Conservation (phyloP, 2,329 filamentous ascomycete species). For the Plenodomus biglobosus region DNA sequence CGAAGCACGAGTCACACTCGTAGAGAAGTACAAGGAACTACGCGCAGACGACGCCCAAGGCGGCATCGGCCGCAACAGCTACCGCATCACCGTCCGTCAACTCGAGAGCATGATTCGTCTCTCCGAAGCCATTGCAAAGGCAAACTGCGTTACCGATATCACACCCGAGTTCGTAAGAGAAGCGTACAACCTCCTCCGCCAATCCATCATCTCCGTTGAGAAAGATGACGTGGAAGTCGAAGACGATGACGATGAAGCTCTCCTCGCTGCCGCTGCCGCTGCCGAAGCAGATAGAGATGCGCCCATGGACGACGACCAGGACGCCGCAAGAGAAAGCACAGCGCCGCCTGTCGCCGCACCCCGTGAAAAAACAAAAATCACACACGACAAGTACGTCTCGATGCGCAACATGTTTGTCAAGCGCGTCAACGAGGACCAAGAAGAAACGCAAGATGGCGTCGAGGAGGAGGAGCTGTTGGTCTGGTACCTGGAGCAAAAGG, state of each 20-base stretch:
- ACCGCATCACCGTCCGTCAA: slow-evolving; percentile 95
- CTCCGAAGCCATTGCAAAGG: slow-evolving; percentile 96
- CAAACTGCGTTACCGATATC: slow-evolving; percentile 92
- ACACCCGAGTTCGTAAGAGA: slow-evolving; percentile 83
- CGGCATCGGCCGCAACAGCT: slow-evolving; percentile 90
- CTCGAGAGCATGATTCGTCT: slow-evolving; percentile 94
- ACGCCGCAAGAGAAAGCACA: slow-evolving; percentile 36
- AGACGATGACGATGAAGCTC: slow-evolving; percentile 69
- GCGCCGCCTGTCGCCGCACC: slow-evolving; percentile 42
- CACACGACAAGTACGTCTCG: slow-evolving; percentile 89
- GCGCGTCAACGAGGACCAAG: slow-evolving; percentile 81
- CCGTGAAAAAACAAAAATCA: slow-evolving; percentile 78
- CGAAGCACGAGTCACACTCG: slow-evolving; percentile 80
- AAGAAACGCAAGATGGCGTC: slow-evolving; percentile 74
- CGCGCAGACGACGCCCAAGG: slow-evolving; percentile 91
- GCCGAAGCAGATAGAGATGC: slow-evolving; percentile 50
- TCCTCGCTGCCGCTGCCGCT: slow-evolving; percentile 55
- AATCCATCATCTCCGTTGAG: slow-evolving; percentile 96
- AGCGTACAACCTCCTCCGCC: slow-evolving; percentile 84
- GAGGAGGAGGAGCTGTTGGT: slow-evolving; percentile 77
- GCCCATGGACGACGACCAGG: slow-evolving; percentile 36
- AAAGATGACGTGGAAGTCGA: slow-evolving; percentile 97
- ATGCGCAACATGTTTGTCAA: slow-evolving; percentile 86
- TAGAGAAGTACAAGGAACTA: slow-evolving; percentile 93
- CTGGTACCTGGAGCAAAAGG: slow-evolving; percentile 92